Percentiles rank a stretch among this genome's conserved stretches.
These are phyloP conservation scores for Polymyxa betae DNA, from an alignment of 208 protist genomes.

Conservation along the genomic window DNA sequence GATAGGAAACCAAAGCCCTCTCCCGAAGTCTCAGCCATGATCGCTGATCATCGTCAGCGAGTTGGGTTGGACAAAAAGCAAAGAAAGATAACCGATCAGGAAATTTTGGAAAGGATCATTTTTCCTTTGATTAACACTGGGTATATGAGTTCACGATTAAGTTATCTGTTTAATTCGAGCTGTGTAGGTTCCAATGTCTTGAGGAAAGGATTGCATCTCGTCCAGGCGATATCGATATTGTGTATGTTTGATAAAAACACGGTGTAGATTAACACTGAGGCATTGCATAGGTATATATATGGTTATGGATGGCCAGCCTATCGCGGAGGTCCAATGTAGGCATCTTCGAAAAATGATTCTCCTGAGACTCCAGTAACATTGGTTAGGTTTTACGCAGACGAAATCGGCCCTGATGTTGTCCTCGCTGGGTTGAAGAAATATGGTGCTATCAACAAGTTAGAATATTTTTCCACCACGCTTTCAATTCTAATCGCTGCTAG, in stretches of 20 bases:
- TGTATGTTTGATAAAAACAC: neutral
- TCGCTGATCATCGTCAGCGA: slow-evolving; percentile 5
- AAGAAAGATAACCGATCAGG: slow-evolving; percentile 31
- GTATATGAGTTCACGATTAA: neutral
- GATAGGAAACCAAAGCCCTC: neutral
- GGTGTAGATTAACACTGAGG: neutral
- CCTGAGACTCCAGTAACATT: neutral
- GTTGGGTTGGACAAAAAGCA: neutral
- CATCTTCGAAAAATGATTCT: neutral
- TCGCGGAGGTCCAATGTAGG: slow-evolving; percentile 21
- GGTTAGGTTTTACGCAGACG: slow-evolving; percentile 8
- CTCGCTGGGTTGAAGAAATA: slow-evolving; percentile 28
- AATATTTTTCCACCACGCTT: neutral
- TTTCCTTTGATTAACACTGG: slow-evolving; percentile 33
- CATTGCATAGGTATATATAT: neutral
- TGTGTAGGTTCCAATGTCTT: slow-evolving; percentile 13
- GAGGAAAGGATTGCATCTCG: slow-evolving; percentile 21
- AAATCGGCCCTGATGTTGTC: slow-evolving; percentile 7
- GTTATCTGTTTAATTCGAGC: neutral
- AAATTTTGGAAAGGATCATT: slow-evolving; percentile 22
- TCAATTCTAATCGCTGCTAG: neutral
- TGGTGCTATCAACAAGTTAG: neutral
- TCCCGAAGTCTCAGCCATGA: slow-evolving; percentile 3
- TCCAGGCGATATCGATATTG: slow-evolving; percentile 37
- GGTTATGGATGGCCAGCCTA: slow-evolving; percentile 41